Conservation (phyloP, 164 flowering plant genomes). For the grape (Vitis vinifera) region DNA sequence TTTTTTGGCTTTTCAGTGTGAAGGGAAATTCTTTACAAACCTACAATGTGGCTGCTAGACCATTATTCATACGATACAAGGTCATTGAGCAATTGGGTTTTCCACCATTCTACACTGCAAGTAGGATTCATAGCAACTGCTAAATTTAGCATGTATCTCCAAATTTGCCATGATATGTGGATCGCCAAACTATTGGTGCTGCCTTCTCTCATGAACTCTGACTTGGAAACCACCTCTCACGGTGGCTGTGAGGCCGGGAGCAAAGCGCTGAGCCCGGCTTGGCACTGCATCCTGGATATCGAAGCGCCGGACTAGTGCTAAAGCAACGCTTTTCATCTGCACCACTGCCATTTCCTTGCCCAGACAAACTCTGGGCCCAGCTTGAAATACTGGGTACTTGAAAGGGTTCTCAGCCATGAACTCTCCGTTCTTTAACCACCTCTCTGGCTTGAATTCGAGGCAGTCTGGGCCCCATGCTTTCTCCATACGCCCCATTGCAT, state of each 20-base stretch:
- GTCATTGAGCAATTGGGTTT: no score
- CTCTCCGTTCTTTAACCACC: constrained; percentile 65
- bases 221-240: constrained; percentile 66
- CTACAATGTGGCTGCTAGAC: no score
- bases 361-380: constrained; percentile 59
- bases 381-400: constrained; percentile 74
- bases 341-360: constrained; percentile 68
- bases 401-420: constrained; percentile 49
- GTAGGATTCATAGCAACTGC: background rate
- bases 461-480: constrained; percentile 73
- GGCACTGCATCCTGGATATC: constrained; percentile 29
- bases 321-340: constrained; percentile 53
- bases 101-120: no score
- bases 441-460: constrained; percentile 62
- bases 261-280: constrained; percentile 28
- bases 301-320: constrained; percentile 49
- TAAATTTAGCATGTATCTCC: background rate
- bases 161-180: background rate
- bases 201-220: constrained; percentile 19
- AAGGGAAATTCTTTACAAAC: no score
- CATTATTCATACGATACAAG: no score
- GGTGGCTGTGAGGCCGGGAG: constrained; percentile 71
- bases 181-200: background rate
- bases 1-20: no score
- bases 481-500: constrained; percentile 96